Percentiles rank a stretch among this genome's conserved stretches.
These are phyloP conservation scores for Suillus alpinus DNA, from an alignment of 768 basidiomycete genomes.

Conservation along the genomic window DNA sequence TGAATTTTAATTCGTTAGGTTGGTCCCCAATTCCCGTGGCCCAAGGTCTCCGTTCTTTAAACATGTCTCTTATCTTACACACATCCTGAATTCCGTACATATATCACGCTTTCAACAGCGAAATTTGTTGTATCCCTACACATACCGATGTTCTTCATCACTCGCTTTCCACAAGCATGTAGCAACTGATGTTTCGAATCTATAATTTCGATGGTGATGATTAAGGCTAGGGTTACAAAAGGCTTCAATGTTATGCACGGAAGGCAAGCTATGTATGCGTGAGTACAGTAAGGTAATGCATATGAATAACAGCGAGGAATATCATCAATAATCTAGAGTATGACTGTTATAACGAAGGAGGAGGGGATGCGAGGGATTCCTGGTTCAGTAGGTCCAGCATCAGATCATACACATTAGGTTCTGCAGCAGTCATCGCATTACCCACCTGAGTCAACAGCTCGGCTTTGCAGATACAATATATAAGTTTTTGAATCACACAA, in stretches of 20 bases:
- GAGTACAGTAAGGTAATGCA: slow-evolving; percentile 24
- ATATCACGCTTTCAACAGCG: slow-evolving; percentile 40
- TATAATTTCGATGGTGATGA: slow-evolving; percentile 1
- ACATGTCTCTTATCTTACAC: neutral
- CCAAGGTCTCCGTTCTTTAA: slow-evolving; percentile 49
- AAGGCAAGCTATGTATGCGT: slow-evolving; percentile 11
- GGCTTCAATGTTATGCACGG: slow-evolving; percentile 5
- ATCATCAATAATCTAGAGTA: slow-evolving; percentile 25
- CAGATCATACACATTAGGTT: slow-evolving; percentile 22
- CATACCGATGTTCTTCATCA: slow-evolving; percentile 18
- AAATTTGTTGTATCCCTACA: slow-evolving; percentile 23
- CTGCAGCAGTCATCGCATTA: slow-evolving; percentile 12
- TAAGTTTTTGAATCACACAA: slow-evolving; percentile 9
- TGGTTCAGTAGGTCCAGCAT: slow-evolving; percentile 29
- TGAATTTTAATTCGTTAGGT: slow-evolving; percentile 32
- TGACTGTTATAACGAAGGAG: slow-evolving; percentile 42
- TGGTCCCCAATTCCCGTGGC: slow-evolving; percentile 56
- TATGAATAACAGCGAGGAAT: neutral
- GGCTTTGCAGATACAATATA: slow-evolving; percentile 30
- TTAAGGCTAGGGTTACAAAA: slow-evolving; percentile 4
- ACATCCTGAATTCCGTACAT: slow-evolving; percentile 4
- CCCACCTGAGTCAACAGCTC: slow-evolving; percentile 63
- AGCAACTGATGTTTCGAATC: slow-evolving; percentile 15
- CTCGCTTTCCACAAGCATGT: slow-evolving; percentile 37
- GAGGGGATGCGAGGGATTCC: slow-evolving; percentile 72